Evolutionary conservation across 345 rosid species (phyloP), one percentile per base, ranked within the genome.

Genomic region (Pugionium cornutum): DNA sequence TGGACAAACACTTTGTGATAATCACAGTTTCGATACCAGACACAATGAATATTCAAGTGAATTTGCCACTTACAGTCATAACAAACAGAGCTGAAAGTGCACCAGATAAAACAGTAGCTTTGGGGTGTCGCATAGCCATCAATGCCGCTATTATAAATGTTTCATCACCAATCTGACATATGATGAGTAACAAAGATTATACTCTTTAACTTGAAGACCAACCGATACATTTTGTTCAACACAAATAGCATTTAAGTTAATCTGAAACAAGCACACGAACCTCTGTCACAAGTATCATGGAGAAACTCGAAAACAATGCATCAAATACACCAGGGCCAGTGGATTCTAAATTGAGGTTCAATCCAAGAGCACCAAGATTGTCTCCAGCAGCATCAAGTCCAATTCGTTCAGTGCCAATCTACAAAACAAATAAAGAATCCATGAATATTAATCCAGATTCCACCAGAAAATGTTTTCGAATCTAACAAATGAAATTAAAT

Each of bases 121-220:
- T 95, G 5, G 99, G 99, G 56, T 95, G 97, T 33, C 99, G 92
- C 99, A 95, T 95, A 10, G 99, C 99, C 99, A 95, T 91, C 54
- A 95, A 83, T 46, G 99, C 99, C 37, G 99, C 99, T 78, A 95
- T 95, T 53, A 95, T 95, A 73, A 95, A 95, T 4, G 99, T 95
- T 64, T 95, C 99, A 80, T 95, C 99, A 43, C 99, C 99, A 77
- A 91, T 85, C 99, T 90, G 64, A 35, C 62, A 64, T 11, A 75
- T 8, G 33, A 74, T n/a, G 8, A 28, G 40, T 49, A 29, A 42
- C 34, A 47, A 56, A 43, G 29, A 28, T 70, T 11, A 57, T 56
- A 55, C 66, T 43, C 28, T 18, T 18, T 26, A 35, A 46, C 43
- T 36, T 25, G 5, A 50, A 44, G 18, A 18, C 18, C 18, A 18